Percentiles rank a stretch among this genome's conserved stretches.
Conservation (phyloP, 306 rosid genomes). For the Datisca glomerata region DNA sequence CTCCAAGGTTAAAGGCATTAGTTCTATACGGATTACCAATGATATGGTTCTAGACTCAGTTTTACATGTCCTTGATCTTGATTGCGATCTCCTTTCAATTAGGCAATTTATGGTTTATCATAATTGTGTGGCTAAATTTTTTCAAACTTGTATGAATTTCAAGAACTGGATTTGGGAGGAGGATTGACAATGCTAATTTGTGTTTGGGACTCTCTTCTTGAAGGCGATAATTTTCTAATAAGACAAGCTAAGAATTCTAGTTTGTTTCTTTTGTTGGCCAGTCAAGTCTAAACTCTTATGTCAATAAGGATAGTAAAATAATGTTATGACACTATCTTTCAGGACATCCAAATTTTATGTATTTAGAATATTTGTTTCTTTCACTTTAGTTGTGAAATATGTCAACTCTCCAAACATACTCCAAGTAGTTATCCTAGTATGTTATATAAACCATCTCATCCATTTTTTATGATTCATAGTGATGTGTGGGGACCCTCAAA, state of each 20-base stretch:
- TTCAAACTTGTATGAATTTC: neutral
- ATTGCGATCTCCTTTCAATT: too few species aligned
- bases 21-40: too few species aligned
- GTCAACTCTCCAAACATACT: neutral
- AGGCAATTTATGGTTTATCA: neutral
- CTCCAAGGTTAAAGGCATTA: too few species aligned
- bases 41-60: too few species aligned
- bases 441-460: neutral
- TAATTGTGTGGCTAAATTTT: too few species aligned
- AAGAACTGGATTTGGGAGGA: slow-evolving; percentile 1
- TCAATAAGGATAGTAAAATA: neutral
- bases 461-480: neutral
- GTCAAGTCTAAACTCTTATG: too few species aligned
- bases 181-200: neutral
- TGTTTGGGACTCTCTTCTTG: too few species aligned
- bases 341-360: slow-evolving; percentile 1
- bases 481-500: neutral
- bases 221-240: too few species aligned
- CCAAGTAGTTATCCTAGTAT: neutral
- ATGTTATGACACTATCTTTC: slow-evolving; percentile 1
- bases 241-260: too few species aligned
- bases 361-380: neutral
- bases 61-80: too few species aligned
- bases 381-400: neutral
- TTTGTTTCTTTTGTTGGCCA: too few species aligned